Percentiles rank a stretch among this genome's conserved stretches.
Conservation (phyloP, 1,139 yeast genomes). For the Yamadazyma triangularis region DNA sequence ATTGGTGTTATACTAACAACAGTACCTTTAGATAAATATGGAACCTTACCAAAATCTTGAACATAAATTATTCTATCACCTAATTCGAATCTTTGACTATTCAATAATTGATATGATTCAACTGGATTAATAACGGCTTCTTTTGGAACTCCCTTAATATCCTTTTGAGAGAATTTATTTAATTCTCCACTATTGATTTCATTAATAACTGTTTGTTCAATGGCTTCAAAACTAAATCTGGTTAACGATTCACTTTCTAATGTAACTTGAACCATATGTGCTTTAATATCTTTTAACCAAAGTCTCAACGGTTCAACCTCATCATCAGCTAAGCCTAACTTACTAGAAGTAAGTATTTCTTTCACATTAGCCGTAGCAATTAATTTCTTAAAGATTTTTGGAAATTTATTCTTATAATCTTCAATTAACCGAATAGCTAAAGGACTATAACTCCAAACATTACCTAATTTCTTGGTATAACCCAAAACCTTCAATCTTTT, state of each 20-base stretch:
- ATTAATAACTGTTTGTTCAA: constrained; percentile 60
- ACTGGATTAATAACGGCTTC: constrained; percentile 78
- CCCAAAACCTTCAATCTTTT: constrained; percentile 84
- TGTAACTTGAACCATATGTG: constrained; percentile 58
- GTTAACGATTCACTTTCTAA: constrained; percentile 80
- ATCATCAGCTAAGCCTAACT: constrained; percentile 20
- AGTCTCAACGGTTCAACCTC: constrained; percentile 40
- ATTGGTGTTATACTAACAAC: constrained; percentile 74
- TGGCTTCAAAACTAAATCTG: constrained; percentile 55
- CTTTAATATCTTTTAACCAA: constrained; percentile 59
- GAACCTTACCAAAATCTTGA: constrained; percentile 86
- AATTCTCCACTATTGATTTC: constrained; percentile 34
- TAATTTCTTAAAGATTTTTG: constrained; percentile 43
- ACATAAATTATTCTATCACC: constrained; percentile 92
- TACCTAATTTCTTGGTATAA: constrained; percentile 63
- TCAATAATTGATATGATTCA: constrained; percentile 66
- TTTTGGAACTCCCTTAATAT: constrained; percentile 78
- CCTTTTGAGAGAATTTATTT: constrained; percentile 44
- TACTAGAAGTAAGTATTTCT: constrained; percentile 26
- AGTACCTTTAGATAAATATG: constrained; percentile 84
- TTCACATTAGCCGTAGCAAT: constrained; percentile 13
- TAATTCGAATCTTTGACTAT: constrained; percentile 70
- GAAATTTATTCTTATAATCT: constrained; percentile 59
- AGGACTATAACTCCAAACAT: constrained; percentile 81
- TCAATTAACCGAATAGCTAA: constrained; percentile 65